These are phyloP conservation scores for Priceomyces carsonii DNA, from an alignment of 805 yeast species.

Conservation along the genomic window DNA sequence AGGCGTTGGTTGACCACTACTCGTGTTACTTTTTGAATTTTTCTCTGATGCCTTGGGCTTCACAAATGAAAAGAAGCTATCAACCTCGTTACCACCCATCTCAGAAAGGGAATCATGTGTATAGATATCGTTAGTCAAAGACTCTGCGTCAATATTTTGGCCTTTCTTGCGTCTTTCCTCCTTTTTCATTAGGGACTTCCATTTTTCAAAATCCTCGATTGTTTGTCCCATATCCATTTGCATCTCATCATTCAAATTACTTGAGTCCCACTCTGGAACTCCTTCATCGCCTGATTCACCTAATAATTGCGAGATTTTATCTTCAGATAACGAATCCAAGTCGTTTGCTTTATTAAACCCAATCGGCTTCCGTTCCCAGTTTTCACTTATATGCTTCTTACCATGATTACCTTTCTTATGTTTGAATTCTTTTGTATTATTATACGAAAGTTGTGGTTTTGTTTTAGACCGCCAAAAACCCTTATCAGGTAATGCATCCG, in stretches of 20 bases:
- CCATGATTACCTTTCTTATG: conserved; percentile 17
- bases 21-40: conserved; percentile 6
- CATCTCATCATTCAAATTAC: conserved; percentile 22
- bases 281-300: conserved; percentile 37
- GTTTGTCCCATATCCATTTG: conserved; percentile 48
- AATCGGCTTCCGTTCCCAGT: conserved; percentile 32
- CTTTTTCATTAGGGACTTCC: conserved; percentile 55
- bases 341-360: conserved; percentile 22
- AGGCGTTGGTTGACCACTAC: conserved; percentile 8
- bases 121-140: conserved; percentile 3
- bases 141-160: conserved; percentile 22
- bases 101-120: conserved; percentile 13
- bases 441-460: conserved; percentile 10
- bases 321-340: conserved; percentile 30
- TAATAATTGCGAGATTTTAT: conserved; percentile 34
- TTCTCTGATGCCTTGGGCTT: conserved; percentile 24
- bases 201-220: conserved; percentile 57
- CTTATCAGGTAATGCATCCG: conserved; percentile 43
- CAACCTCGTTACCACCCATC: conserved; percentile 40
- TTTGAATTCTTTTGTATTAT: conserved; percentile 9
- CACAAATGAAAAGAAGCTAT: conserved; percentile 43
- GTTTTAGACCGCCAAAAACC: conserved; percentile 50
- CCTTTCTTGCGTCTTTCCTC: conserved; percentile 52
- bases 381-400: conserved; percentile 19
- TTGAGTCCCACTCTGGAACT: conserved; percentile 42